Base-by-base conservation (phyloP, 768 basidiomycete genomes). In the Calocybe cyanea region DNA sequence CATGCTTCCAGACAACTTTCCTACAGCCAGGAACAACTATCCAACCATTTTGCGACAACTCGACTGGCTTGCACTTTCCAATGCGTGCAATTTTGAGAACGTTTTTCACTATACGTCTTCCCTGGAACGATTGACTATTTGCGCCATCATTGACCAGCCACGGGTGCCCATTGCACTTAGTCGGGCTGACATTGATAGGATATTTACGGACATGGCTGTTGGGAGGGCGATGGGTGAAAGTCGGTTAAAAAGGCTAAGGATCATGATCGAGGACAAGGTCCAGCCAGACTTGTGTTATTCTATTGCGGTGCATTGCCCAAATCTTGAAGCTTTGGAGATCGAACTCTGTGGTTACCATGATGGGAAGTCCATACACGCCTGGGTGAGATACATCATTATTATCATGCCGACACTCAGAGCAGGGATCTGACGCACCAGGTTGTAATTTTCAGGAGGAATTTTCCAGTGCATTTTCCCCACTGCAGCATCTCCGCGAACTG, bases 281-380 rank as follows among this genome's bases (percentile, higher is more conserved):
- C 63, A 65, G 23, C 61, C 66, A 0, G 58, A 54, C 5, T 46
- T 72, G 24, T 66, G 67, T 44, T 49, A 45, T 13, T 48, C 54
- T n/a, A 58, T 72, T n/a, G 60, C 60, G 9, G 34, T 21, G 34
- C 51, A 57, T n/a, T 73, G 67, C 49, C 67, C 68, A 1, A 50
- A 51, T 3, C 58, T 73, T 20, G 67, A 71, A 49, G 53, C 58
- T 35, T 45, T 73, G 36, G 71, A 73, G 49, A 59, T 73, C 14
- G 71, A 73, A 51, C 54, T 65, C 3, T 73, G 71, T 52, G 69
- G 68, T 36, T 70, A 71, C 48, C 63, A 63, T 25, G 66, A 71
- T 30, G 68, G 68, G 33, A 68, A 68, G 31, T 58, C 62, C 3
- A 65, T 65, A 7, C 59, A 63, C 38, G 61, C 67, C 34, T 72